phyloP scores from a whole-genome alignment of 2,329 filamentous ascomycete genomes.

The Phialophora verrucosa region DNA sequence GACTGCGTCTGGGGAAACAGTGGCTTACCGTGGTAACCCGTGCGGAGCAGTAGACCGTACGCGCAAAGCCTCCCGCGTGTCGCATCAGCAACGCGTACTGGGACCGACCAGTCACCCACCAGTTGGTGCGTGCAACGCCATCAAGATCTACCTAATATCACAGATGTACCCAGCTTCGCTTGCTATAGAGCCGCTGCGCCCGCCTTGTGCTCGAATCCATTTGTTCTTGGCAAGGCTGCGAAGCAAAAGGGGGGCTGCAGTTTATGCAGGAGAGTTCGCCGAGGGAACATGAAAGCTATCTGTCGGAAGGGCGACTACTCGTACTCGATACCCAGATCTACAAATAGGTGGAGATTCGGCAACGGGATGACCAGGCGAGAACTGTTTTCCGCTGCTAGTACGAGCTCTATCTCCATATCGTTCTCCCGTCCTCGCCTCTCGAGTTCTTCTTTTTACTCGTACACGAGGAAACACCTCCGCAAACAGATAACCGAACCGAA shows the following conservation, averaged over 20 bases:
- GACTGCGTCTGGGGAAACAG: neutral
- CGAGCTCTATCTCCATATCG: neutral
- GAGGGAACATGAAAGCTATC: neutral
- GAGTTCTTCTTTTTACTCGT: neutral
- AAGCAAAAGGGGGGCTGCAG: neutral
- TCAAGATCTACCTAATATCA: neutral
- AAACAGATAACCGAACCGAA: neutral
- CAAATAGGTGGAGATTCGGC: neutral
- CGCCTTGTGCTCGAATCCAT: neutral
- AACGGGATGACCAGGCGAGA: neutral
- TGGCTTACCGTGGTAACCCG: neutral
- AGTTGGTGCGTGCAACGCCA: neutral
- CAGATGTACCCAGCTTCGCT: neutral
- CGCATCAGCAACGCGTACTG: neutral
- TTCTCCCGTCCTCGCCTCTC: neutral
- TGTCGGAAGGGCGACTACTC: neutral
- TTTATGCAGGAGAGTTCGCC: neutral
- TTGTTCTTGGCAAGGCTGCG: slow-evolving; percentile 11
- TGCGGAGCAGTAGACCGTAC: neutral
- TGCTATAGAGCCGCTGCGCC: neutral
- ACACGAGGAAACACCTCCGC: neutral
- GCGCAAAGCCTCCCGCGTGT: neutral
- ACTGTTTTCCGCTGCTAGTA: neutral
- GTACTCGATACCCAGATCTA: neutral
- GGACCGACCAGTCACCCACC: neutral